A percentile compares a stretch with the other conserved stretches of the same genome.
phyloP scores from a whole-genome alignment of 305 asterid genomes.

The Solanum hybrid region DNA sequence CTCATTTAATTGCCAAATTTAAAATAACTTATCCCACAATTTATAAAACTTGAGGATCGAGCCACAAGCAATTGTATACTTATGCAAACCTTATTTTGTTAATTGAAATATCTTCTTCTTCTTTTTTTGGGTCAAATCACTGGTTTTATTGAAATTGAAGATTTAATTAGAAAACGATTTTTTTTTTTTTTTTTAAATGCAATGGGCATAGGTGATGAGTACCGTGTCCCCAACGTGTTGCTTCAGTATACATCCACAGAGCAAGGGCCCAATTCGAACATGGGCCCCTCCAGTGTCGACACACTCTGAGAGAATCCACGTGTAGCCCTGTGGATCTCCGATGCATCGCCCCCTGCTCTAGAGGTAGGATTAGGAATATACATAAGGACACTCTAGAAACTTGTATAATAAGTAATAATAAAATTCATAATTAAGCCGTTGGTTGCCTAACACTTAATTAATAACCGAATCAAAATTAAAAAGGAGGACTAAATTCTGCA shows the following conservation, averaged over 20 bases:
- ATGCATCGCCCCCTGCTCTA: neutral
- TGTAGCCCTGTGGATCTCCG: neutral
- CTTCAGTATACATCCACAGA: neutral
- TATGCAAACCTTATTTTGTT: neutral
- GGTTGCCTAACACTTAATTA: neutral
- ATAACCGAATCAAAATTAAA: neutral
- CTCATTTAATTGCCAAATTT: too few species aligned
- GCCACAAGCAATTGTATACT: neutral
- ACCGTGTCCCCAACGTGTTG: neutral
- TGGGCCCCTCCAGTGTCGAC: neutral
- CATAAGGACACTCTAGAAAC: neutral
- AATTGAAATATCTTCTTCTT: neutral
- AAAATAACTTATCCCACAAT: neutral
- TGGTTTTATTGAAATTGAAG: neutral
- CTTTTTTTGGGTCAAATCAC: neutral
- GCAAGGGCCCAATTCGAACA: neutral
- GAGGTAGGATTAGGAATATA: neutral
- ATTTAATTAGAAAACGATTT: neutral
- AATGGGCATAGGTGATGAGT: neutral
- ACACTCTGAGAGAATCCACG: neutral
- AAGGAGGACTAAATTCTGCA: neutral
- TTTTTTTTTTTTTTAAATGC: too few species aligned
- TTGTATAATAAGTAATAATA: neutral
- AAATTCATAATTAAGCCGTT: neutral
- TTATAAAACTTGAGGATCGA: neutral